Base-by-base conservation (phyloP, 2,329 filamentous ascomycete genomes). In the Verruconis gallopava region DNA sequence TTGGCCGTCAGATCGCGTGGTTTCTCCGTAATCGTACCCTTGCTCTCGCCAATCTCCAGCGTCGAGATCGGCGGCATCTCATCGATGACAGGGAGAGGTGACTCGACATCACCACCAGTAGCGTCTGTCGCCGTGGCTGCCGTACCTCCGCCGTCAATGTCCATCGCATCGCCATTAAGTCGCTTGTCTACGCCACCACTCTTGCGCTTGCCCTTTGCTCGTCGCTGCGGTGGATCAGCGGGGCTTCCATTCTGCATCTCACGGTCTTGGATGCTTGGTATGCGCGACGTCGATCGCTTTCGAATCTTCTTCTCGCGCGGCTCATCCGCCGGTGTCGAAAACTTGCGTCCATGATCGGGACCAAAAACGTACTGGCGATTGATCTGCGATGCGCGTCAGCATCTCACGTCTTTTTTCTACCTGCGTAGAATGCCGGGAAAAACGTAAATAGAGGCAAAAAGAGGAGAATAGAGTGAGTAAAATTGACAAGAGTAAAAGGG, bases 111-210 rank as follows among this genome's bases (percentile, higher is more conserved):
- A 2, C 59, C 49, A 37, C 55, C 49, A 39, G 61, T 58, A 4
- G 59, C 60, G 34, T 61, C 60, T 14, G 52, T 55, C 13, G 55
- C 49, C n/a, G 32, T 25, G 11, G 40, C 28, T 11, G 37, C 21
- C 12, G 52, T 49, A 32, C 56, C 57, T 32, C 58, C 59, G 13
- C 53, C 53, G 42, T 65, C 66, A 4, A 68, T 50, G 14, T 68
- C 65, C 64, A 68, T 68, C 42, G 57, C 59, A 46, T 69, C 63
- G 44, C 64, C 64, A 48, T 68, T 67, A 43, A 60, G 45, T 21
- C 62, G 57, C 12, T 50, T 47, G 6, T 51, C 51, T 28, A 48
- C 53, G 5, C 50, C 53, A 42, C 57, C 55, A 42, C 53, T 57
- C 38, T 52, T 50, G 13, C 58, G 48, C 37, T 53, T 52, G 25